Base-by-base conservation (phyloP, 1,139 yeast species). In the Diutina siamensis region DNA sequence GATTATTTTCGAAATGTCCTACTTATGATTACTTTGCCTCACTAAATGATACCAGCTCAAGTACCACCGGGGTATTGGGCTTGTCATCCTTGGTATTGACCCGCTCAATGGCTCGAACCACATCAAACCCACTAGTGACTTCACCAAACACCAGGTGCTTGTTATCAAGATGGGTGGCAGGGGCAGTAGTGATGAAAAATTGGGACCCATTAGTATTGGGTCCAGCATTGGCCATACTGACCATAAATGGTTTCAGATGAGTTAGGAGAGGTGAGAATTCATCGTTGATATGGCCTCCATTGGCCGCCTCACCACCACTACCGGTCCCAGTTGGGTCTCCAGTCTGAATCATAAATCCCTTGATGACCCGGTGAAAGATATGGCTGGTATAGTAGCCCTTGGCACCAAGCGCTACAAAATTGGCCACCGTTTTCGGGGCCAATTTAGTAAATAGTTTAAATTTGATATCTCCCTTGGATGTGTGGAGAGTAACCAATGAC, bases 141-240 rank as follows among this genome's bases (percentile, higher is more conserved):
- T 68, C 71, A 2, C 83, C 84, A 57, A 78, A 76, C 0, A 78
- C 72, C 13, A 80, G 78, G 52, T 76, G 77, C 45, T 65, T 64
- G 2, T 80, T 80, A 56, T 78, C 78, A 48, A 80, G 60, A 5
- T 27, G n/a, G 18, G 20, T 3, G 40, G 56, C 55, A 10, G 47
- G 35, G 3, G 44, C 52, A 15, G 64, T 62, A 46, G 68, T 60
- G 44, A 70, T 67, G 57, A 69, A 70, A 44, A 64, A 65, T 50
- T 67, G 72, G 4, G 63, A 66, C 1, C 72, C 71, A 49, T 69
- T 70, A 46, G 72, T 67, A 50, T 68, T 58, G 5, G 65, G 62
- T 0, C 73, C 73, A 2, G 63, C 54, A 52, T 67, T 68, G 45
- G 73, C 74, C 75, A 70, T 69, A 12, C 40, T 36, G 2, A 36